Evolutionary conservation across 2,329 filamentous ascomycete species (phyloP), one percentile per base, ranked within the genome.

Genomic region (Purpureocillium takamizusanense): DNA sequence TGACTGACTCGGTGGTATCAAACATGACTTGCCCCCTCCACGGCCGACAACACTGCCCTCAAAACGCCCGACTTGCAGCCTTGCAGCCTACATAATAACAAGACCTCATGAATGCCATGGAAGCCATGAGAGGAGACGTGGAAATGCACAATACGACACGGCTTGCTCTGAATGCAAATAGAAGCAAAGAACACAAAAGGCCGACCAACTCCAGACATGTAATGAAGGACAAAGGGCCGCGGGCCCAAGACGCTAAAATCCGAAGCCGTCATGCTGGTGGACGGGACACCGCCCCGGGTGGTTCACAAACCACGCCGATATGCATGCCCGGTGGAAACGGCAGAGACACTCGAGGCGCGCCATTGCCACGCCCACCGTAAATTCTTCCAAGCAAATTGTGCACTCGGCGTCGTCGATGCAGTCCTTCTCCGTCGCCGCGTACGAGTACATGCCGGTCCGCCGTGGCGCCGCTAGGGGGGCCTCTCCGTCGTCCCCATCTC

Each of bases 371-470:
- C 77, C 77, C 1, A 72, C 74, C 42, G 75, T 69, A 43, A 80
- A 81, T 52, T 82, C 78, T 49, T 82, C 78, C 3, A 83, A 62
- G 47, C 78, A 83, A 36, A 83, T 82, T 5, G 76, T 81, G 52
- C 78, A 82, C 57, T 83, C 78, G 4, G 76, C 78, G 41, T 75
- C 73, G 46, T 80, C 74, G n/a, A 79, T 69, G 47, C 76, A 81
- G 53, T 83, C 78, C 60, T 82, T 83, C 50, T 81, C 78, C 9
- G 77, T 81, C 2, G 78, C 78, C 16, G 63, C 46, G 48, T 83
- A 83, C 0, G 74, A 72, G 45, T 81, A 78, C 65, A 82, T 77
- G 37, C 76, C 75, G 0, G 74, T 78, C 39, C 69, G 61, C 15
- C 75, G 63, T 31, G 62, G 60, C 8, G 55, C 55, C 9, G 59